These are phyloP conservation scores for Gentiana macrophylla DNA, from an alignment of 257 asterid genomes.

Conservation along the genomic window DNA sequence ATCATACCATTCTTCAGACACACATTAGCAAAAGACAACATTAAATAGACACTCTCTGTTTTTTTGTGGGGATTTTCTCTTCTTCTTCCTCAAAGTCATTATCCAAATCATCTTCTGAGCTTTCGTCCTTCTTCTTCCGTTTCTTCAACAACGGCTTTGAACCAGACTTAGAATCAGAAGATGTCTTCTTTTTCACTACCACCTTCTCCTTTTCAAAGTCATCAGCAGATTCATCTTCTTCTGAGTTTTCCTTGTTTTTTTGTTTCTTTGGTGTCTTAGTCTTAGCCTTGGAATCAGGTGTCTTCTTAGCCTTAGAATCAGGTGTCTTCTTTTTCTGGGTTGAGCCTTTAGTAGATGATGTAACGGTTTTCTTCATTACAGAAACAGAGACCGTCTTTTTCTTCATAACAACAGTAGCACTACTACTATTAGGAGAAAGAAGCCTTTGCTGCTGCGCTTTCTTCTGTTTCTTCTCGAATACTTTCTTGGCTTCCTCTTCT, in stretches of 20 bases:
- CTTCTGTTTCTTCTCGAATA: constrained; percentile 58
- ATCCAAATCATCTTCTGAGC: no score
- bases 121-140: not conserved
- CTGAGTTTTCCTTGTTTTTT: constrained; percentile 29
- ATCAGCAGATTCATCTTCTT: constrained; percentile 43
- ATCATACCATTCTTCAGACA: no score
- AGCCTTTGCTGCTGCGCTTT: constrained; percentile 50
- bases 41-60: no score
- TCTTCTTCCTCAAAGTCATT: no score
- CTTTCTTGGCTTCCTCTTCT: constrained; percentile 56
- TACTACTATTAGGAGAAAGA: constrained; percentile 30
- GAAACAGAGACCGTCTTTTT: constrained; percentile 22
- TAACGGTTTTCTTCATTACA: constrained; percentile 18
- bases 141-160: not conserved
- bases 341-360: constrained; percentile 22
- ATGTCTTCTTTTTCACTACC: constrained; percentile 35
- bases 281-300: constrained; percentile 10
- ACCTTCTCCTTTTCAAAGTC: constrained; percentile 29
- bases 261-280: constrained; percentile 34
- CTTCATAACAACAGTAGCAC: constrained; percentile 51
- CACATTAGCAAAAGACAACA: no score
- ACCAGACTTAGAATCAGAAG: constrained; percentile 8
- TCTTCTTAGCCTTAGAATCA: constrained; percentile 29
- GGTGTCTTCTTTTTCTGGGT: constrained; percentile 39
- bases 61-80: no score